Evolutionary conservation across 1,139 yeast species (phyloP).

Genomic region (Yarrowia galli): DNA sequence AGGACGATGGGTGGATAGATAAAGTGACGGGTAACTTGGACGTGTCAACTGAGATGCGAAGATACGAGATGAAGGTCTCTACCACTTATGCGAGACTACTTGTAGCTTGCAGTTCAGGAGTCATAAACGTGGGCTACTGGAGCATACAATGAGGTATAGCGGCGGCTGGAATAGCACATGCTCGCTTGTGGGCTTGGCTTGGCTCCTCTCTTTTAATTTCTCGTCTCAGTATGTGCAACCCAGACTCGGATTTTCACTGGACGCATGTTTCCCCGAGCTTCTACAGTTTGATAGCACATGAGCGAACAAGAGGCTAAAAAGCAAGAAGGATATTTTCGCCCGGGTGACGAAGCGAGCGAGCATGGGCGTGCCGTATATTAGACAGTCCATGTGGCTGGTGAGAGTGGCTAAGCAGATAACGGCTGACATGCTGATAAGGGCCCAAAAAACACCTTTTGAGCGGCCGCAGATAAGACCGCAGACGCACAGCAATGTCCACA

Average conservation of each 20-base stretch:
- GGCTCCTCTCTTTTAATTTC: neutral
- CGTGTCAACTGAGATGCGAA: too few species aligned
- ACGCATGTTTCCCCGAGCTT: conserved; percentile 29
- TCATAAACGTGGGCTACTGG: neutral
- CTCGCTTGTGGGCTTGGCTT: conserved; percentile 12
- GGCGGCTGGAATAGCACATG: neutral
- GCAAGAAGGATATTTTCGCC: neutral
- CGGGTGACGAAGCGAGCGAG: neutral
- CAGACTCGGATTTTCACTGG: conserved; percentile 7
- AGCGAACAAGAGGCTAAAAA: conserved; percentile 12
- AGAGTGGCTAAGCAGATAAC: conserved; percentile 1
- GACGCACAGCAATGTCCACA: neutral
- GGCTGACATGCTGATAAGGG: neutral
- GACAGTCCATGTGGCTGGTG: conserved; percentile 3
- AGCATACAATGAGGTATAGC: neutral
- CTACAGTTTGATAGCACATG: conserved; percentile 29
- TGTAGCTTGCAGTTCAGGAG: neutral
- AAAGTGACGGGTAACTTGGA: too few species aligned
- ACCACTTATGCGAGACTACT: neutral
- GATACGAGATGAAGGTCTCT: too few species aligned
- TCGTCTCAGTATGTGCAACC: conserved; percentile 17
- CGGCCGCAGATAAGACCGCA: neutral
- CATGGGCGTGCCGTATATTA: conserved; percentile 4
- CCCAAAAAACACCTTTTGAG: too few species aligned
- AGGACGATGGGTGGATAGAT: too few species aligned